Base-by-base conservation (phyloP, 2,329 filamentous ascomycete species). In the Calonectria pseudoreteaudii region DNA sequence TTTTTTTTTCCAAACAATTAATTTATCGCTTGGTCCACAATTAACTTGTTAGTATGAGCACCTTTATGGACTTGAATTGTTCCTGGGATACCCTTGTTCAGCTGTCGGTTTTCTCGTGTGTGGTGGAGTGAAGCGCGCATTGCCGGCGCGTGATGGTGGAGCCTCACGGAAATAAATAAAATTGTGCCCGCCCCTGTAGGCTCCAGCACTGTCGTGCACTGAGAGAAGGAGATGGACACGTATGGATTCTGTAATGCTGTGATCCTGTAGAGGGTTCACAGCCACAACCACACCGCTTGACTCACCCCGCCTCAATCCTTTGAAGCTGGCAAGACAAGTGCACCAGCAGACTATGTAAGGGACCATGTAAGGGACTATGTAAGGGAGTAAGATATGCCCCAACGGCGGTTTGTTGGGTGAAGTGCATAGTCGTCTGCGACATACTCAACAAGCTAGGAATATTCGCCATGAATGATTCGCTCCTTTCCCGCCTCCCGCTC, bases 401-500 rank as follows among this genome's bases (percentile, higher is more conserved):
- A 30, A 31, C 23, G 18, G 26, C 26, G 13, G 30, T 30, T 53
- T 44, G 41, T 20, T 28, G n/a, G 50, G 26, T 23, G 56, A 20
- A 62, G 8, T 18, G 18, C 31, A 41, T 41, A 34, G 18, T 56
- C 18, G 18, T 56, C 18, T 13, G 14, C n/a, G 20, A 41, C 16
- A 26, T 20, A 34, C 56, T 6, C 56, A 18, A 23, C 23, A 26
- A 41, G 31, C 56, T 9, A 18, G 30, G 26, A 31, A 31, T 34
- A 44, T 30, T 34, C 11, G 11, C 31, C 38, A 73, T 66, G 71
- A n/a, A 56, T 6, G 28, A 65, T n/a, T 26, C 66, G 20, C 60
- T 49, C 16, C 28, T 74, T 31, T 62, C 41, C 18, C n/a, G 38
- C 23, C 68, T 74, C 16, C 69, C 72, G 8, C 8, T 50, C 8